Evolutionary conservation across 2,329 filamentous ascomycete genomes (phyloP), one percentile per base, ranked within the genome.

Genomic region (Podosphaera fusca): DNA sequence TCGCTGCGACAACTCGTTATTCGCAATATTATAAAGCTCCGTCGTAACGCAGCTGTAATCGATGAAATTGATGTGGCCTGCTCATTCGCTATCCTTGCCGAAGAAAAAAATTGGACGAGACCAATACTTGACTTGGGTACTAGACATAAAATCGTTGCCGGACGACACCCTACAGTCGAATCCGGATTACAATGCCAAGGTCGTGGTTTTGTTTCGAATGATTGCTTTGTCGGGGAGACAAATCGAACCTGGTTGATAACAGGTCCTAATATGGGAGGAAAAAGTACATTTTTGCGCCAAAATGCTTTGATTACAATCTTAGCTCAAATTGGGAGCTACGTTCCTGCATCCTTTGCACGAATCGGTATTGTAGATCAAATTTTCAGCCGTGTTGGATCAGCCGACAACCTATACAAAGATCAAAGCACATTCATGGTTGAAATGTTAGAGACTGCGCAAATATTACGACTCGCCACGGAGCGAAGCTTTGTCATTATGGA

Each of bases 371-470:
- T 95, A n/a, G 92, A 98, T 70, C 87, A 90, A 64, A 84, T 98
- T 56, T 96, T 94, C 72, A 92, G 84, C 66, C 85, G 92, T 67
- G 84, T 94, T 30, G 92, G 92, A 1, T 94, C 88, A 0, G 92
- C 90, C 1, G 94, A 98, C 69, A 90, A 95, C 67, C 75, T 98
- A n/a, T 95, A 85, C 71, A 80, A 81, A 55, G 85, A 95, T 71
- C 89, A 96, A 69, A 95, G 87, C 56, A 98, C 94, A 0, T 98
- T 98, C 70, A 96, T 98, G 92, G 87, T 96, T 0, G 92, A 98
- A 71, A 98, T 98, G 92, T 77, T 95, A 1, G 92, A 98, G 70
- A 95, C 92, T 29, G 89, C 90, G 1, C 77, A 84, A 33, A 98
- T 98, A 56, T 75, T 98, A 56, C 85, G 84, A 59, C 77, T 85